These are phyloP conservation scores for Talaromyces piceae DNA, from an alignment of 2,329 filamentous ascomycete species.

Conservation along the genomic window DNA sequence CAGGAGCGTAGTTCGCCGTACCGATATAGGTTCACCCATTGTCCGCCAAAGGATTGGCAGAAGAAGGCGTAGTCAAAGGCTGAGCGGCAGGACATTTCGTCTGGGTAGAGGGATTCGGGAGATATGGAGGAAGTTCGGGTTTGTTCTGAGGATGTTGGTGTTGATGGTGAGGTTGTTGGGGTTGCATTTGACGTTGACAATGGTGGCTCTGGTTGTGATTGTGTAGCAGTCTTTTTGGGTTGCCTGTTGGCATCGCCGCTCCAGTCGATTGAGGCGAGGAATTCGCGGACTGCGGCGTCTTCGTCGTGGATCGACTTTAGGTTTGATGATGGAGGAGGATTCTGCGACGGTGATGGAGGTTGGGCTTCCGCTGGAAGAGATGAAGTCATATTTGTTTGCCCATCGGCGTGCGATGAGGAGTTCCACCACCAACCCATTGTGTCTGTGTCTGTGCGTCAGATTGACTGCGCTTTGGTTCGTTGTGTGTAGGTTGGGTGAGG, in stretches of 20 bases:
- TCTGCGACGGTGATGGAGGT: constrained; percentile 15
- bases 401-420: constrained; percentile 21
- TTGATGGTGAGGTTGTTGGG: constrained; percentile 13
- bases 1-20: constrained; percentile 71
- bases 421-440: constrained; percentile 43
- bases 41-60: constrained; percentile 84
- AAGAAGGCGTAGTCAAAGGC: constrained; percentile 92
- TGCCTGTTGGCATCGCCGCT: constrained; percentile 12
- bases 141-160: constrained; percentile 1
- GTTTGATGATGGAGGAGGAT: not conserved
- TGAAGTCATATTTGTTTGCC: not conserved
- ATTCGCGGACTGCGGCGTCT: constrained; percentile 47
- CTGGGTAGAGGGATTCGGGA: constrained; percentile 65
- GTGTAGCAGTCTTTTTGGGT: not conserved
- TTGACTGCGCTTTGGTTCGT: too few species aligned
- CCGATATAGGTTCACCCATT: constrained; percentile 88
- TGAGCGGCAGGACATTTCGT: constrained; percentile 77
- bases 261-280: constrained; percentile 44
- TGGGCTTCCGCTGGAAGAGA: constrained; percentile 5
- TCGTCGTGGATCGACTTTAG: constrained; percentile 36
- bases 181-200: constrained; percentile 11
- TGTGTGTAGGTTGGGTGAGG: not conserved
- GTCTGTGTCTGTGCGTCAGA: too few species aligned
- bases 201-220: not conserved
- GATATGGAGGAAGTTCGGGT: constrained; percentile 41